A percentile compares a stretch with the other conserved stretches of the same genome.
phyloP scores from a whole-genome alignment of 768 basidiomycete genomes.

The Lactifluus piperatus region DNA sequence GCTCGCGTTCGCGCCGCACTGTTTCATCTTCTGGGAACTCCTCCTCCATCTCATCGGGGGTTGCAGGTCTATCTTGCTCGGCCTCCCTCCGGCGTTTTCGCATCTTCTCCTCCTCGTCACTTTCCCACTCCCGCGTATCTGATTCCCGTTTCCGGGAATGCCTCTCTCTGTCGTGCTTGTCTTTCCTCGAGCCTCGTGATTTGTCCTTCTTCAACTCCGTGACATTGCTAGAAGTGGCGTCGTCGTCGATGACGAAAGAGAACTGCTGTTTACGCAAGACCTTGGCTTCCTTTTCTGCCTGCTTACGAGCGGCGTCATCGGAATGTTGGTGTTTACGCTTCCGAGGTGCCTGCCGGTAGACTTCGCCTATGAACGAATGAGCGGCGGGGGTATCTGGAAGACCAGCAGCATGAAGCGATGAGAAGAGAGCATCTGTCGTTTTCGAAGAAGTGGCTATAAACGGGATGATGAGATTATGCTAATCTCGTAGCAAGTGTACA shows the following conservation, averaged over 20 bases:
- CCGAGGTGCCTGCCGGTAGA: slow-evolving; percentile 69
- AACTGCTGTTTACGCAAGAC: slow-evolving; percentile 64
- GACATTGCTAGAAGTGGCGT: slow-evolving; percentile 36
- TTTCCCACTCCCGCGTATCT: slow-evolving; percentile 81
- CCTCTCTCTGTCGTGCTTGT: slow-evolving; percentile 49
- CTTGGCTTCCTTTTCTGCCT: slow-evolving; percentile 70
- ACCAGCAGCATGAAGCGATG: slow-evolving; percentile 66
- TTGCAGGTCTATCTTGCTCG: slow-evolving; percentile 27
- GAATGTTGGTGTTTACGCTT: slow-evolving; percentile 63
- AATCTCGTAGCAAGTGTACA: slow-evolving; percentile 7
- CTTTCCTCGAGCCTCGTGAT: slow-evolving; percentile 31
- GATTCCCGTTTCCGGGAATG: slow-evolving; percentile 74
- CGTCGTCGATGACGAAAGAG: slow-evolving; percentile 78
- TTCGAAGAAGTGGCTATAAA: slow-evolving; percentile 77
- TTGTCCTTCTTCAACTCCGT: slow-evolving; percentile 29
- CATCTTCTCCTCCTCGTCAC: slow-evolving; percentile 75
- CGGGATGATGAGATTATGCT: slow-evolving; percentile 5
- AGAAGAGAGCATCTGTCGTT: slow-evolving; percentile 67
- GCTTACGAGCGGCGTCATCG: slow-evolving; percentile 41
- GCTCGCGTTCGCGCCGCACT: slow-evolving; percentile 58
- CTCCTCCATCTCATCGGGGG: slow-evolving; percentile 34
- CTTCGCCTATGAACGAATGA: slow-evolving; percentile 69
- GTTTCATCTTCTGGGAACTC: slow-evolving; percentile 65
- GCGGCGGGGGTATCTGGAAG: slow-evolving; percentile 75
- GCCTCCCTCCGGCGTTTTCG: slow-evolving; percentile 55